A percentile compares a stretch with the other conserved stretches of the same genome.
Evolutionary conservation across 129 eudicot genomes (phyloP).

Genomic region (Escallonia herrerae): DNA sequence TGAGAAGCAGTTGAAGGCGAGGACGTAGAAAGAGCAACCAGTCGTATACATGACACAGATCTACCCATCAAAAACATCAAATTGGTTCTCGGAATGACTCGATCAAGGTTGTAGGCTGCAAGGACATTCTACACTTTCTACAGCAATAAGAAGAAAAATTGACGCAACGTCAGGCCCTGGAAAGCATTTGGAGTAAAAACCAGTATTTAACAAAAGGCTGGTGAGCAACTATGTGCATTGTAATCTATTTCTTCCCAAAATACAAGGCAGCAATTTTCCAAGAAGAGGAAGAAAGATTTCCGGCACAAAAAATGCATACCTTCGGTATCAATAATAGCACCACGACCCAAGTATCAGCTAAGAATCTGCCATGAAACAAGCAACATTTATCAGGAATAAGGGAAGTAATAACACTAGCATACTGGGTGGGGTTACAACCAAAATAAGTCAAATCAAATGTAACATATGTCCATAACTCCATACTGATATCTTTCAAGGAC

Average conservation of each 20-base stretch:
- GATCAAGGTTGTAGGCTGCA: conserved; percentile 19
- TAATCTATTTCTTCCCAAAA: too few species aligned
- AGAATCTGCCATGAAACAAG: conserved; percentile 10
- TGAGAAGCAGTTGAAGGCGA: conserved; percentile 3
- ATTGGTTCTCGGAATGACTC: conserved; percentile 5
- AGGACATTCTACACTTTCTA: conserved; percentile 25
- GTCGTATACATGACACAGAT: conserved; percentile 31
- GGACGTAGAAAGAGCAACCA: conserved; percentile 7
- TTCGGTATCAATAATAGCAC: not conserved
- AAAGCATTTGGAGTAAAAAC: not conserved
- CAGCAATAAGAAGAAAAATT: conserved; percentile 19
- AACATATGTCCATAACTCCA: too few species aligned
- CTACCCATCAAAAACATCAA: conserved; percentile 29
- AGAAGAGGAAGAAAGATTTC: not conserved
- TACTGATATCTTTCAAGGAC: too few species aligned
- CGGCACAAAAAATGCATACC: conserved; percentile 4
- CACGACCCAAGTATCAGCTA: conserved; percentile 5
- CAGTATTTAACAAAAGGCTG: not conserved
- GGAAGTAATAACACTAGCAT: too few species aligned
- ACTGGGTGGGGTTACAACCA: not conserved
- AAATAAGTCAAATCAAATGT: not conserved
- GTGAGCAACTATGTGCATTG: too few species aligned
- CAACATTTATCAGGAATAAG: not conserved
- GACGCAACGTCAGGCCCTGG: not conserved
- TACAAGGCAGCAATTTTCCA: too few species aligned